Percentiles rank a stretch among this genome's conserved stretches.
Conservation (phyloP, 139 green algal species). For the Yamagishiella unicocca region DNA sequence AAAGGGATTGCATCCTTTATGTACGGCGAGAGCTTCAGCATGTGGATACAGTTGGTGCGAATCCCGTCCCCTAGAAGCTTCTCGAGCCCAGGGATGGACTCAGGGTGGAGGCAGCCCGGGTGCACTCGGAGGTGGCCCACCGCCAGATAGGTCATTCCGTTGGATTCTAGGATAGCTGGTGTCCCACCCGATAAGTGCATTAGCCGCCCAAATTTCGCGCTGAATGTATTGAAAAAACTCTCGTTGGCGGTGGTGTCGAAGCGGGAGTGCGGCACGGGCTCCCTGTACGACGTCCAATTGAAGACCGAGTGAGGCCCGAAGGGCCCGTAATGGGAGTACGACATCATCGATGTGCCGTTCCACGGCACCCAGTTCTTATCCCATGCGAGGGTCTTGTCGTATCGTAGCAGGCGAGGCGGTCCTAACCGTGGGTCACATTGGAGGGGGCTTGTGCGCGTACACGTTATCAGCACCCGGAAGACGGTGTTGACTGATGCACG, state of each 20-base stretch:
- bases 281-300: conserved; percentile 25
- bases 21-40: conserved; percentile 5
- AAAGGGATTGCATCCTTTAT: conserved; percentile 27
- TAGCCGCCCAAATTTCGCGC: neutral
- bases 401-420: conserved; percentile 13
- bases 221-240: neutral
- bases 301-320: conserved; percentile 34
- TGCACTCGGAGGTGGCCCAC: conserved; percentile 38
- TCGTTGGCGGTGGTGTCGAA: neutral
- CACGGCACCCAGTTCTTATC: conserved; percentile 47
- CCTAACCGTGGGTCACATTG: neutral
- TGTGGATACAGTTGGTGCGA: conserved; percentile 19
- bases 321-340: conserved; percentile 16
- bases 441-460: neutral
- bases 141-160: neutral
- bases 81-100: conserved; percentile 17
- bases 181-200: conserved; percentile 12
- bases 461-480: neutral
- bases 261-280: neutral
- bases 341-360: conserved; percentile 40
- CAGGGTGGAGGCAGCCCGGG: conserved; percentile 27
- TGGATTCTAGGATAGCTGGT: conserved; percentile 16
- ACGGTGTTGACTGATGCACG: conserved; percentile 19
- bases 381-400: conserved; percentile 15
- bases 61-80: conserved; percentile 1